Conservation (phyloP, 169 alveolate species). For the Eimeria brunetti region DNA sequence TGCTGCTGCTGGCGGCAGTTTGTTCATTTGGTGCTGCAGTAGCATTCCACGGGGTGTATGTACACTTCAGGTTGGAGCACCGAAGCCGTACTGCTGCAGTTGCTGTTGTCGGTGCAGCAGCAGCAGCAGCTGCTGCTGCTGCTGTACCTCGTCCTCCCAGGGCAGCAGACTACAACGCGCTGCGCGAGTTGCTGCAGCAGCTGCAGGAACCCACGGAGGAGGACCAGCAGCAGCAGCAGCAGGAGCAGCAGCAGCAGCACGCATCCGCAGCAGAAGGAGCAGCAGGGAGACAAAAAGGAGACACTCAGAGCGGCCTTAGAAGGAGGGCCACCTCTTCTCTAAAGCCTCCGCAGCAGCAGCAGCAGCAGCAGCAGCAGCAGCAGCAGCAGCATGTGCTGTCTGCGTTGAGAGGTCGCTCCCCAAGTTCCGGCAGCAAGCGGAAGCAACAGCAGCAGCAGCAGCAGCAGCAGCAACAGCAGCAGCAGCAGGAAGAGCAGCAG, state of each 20-base stretch:
- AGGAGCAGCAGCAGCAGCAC: slow-evolving; percentile 2
- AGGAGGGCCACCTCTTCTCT: background rate
- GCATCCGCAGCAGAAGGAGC: slow-evolving; percentile 5
- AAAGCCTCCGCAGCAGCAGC: background rate
- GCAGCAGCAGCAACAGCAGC: background rate
- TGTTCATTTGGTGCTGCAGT: background rate
- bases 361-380: background rate
- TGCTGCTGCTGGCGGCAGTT: background rate
- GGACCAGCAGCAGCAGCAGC: background rate
- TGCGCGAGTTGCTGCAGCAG: background rate
- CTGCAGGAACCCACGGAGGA: background rate
- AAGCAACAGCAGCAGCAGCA: background rate
- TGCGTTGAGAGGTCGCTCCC: background rate
- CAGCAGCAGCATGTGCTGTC: too few relatives aligned
- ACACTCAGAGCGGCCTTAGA: background rate
- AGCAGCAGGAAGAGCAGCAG: too few relatives aligned
- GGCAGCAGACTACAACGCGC: background rate
- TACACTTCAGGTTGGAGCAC: background rate
- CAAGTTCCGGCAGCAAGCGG: background rate
- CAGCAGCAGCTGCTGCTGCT: slow-evolving; percentile 16
- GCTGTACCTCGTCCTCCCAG: background rate
- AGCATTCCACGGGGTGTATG: background rate
- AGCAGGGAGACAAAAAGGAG: background rate
- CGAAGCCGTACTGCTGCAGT: background rate
- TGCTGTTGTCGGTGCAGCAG: slow-evolving; percentile 2